A percentile compares a stretch with the other conserved stretches of the same genome.
phyloP scores from a whole-genome alignment of 1,284 basidiomycete genomes.

The Phylloporus gajari region DNA sequence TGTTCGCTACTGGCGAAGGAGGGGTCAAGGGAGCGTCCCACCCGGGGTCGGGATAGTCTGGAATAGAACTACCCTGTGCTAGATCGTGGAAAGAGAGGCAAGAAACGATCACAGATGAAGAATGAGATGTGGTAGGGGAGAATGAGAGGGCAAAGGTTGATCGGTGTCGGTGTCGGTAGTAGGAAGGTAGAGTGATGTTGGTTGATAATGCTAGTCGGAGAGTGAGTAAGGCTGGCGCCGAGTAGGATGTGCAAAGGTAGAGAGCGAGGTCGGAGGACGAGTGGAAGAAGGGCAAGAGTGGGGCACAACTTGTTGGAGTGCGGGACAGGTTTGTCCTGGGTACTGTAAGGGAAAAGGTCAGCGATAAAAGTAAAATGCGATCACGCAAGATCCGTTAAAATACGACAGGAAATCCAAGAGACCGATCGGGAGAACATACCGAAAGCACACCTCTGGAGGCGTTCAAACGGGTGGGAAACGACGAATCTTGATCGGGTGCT shows the following conservation, averaged over 20 bases:
- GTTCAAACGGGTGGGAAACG: conserved; percentile 17
- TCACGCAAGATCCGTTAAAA: conserved; percentile 29
- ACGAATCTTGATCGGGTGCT: conserved; percentile 25
- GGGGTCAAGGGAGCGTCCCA: conserved; percentile 34
- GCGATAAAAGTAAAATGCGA: conserved; percentile 11
- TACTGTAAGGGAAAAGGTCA: conserved; percentile 17
- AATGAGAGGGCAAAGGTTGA: conserved; percentile 1
- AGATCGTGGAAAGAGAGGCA: conserved; percentile 43
- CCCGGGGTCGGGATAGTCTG: conserved; percentile 24
- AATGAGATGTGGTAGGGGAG: neutral
- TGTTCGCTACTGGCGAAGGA: conserved; percentile 16
- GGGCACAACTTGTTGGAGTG: neutral
- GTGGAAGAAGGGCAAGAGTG: neutral
- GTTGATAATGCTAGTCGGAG: conserved; percentile 4
- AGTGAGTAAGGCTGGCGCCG: conserved; percentile 1
- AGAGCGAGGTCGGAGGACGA: conserved; percentile 11
- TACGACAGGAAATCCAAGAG: conserved; percentile 18
- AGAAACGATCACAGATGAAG: conserved; percentile 39
- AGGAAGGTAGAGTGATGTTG: too few species aligned
- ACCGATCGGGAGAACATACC: conserved; percentile 20
- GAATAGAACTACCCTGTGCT: conserved; percentile 20
- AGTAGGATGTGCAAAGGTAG: conserved; percentile 6
- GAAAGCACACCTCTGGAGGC: conserved; percentile 42
- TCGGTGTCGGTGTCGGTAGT: neutral
- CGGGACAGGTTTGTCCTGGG: conserved; percentile 11